A percentile compares a stretch with the other conserved stretches of the same genome.
phyloP scores from a whole-genome alignment of 1,139 yeast species.

The Scheffersomyces quercinus region DNA sequence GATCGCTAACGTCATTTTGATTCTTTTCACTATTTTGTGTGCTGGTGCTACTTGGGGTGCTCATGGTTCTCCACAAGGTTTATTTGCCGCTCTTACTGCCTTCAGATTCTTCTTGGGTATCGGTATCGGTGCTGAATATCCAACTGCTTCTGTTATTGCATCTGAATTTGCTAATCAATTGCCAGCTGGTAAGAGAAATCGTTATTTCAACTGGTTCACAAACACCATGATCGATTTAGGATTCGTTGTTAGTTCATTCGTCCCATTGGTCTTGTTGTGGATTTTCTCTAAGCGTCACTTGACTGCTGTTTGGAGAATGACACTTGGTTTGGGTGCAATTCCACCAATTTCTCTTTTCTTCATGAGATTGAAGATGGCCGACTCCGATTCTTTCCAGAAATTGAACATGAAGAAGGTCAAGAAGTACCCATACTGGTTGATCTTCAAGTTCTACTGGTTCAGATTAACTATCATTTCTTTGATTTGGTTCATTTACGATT shows the following conservation, averaged over 20 bases:
- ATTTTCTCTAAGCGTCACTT: conserved; percentile 72
- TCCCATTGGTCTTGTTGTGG: conserved; percentile 84
- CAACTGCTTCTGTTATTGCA: conserved; percentile 90
- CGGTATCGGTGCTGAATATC: conserved; percentile 89
- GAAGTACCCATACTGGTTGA: conserved; percentile 64
- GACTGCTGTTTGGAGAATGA: conserved; percentile 85
- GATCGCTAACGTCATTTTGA: conserved; percentile 67
- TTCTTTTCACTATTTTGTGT: conserved; percentile 70
- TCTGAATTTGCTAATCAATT: conserved; percentile 85
- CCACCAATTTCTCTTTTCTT: conserved; percentile 80
- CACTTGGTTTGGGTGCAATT: conserved; percentile 91
- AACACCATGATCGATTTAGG: conserved; percentile 87
- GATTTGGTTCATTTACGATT: conserved; percentile 91
- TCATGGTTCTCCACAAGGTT: conserved; percentile 49
- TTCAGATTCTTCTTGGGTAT: conserved; percentile 86
- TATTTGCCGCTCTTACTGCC: conserved; percentile 79
- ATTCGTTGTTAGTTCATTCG: conserved; percentile 80
- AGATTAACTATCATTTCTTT: conserved; percentile 69
- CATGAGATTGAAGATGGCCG: conserved; percentile 73
- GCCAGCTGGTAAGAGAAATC: conserved; percentile 80
- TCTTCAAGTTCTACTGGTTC: conserved; percentile 82
- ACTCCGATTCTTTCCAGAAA: conserved; percentile 69
- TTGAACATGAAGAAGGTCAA: conserved; percentile 64
- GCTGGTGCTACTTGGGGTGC: conserved; percentile 79
- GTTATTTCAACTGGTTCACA: conserved; percentile 89